These are phyloP conservation scores for Grosmannia clavigera DNA, from an alignment of 2,329 filamentous ascomycete species.

Conservation along the genomic window DNA sequence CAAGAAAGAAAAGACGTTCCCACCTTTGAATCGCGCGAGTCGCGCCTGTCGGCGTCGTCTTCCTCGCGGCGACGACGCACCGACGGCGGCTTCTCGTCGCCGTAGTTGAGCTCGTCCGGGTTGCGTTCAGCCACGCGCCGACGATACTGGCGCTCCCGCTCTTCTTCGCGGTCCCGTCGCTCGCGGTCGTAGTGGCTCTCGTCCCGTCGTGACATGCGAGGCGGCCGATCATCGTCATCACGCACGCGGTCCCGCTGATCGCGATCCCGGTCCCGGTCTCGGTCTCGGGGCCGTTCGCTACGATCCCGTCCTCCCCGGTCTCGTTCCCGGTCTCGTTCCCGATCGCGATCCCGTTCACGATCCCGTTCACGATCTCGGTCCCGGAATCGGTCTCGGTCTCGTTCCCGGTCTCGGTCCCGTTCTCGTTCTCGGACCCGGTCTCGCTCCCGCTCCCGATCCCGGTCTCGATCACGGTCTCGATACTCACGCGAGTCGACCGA, in stretches of 20 bases:
- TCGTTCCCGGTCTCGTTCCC: slow-evolving; percentile 24
- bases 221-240: slow-evolving; percentile 36
- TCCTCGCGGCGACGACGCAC: slow-evolving; percentile 67
- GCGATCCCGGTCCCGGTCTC: slow-evolving; percentile 20
- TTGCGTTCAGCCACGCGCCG: slow-evolving; percentile 56
- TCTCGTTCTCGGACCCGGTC: slow-evolving; percentile 22
- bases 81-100: slow-evolving; percentile 52
- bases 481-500: slow-evolving; percentile 24
- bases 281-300: slow-evolving; percentile 33
- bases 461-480: slow-evolving; percentile 23
- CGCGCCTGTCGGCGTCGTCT: slow-evolving; percentile 52
- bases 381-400: slow-evolving; percentile 20
- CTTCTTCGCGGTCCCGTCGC: slow-evolving; percentile 75
- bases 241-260: slow-evolving; percentile 23
- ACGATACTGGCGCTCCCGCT: slow-evolving; percentile 78
- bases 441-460: slow-evolving; percentile 22
- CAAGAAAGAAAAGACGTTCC: slow-evolving; percentile 6
- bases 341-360: slow-evolving; percentile 19
- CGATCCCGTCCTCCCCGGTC: slow-evolving; percentile 20
- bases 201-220: slow-evolving; percentile 41
- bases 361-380: slow-evolving; percentile 25
- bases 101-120: slow-evolving; percentile 84
- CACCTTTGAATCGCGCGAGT: slow-evolving; percentile 58
- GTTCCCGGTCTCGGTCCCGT: slow-evolving; percentile 21
- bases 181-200: slow-evolving; percentile 72